Conservation (phyloP, 768 basidiomycete species). For the Hydnum rufescens region DNA sequence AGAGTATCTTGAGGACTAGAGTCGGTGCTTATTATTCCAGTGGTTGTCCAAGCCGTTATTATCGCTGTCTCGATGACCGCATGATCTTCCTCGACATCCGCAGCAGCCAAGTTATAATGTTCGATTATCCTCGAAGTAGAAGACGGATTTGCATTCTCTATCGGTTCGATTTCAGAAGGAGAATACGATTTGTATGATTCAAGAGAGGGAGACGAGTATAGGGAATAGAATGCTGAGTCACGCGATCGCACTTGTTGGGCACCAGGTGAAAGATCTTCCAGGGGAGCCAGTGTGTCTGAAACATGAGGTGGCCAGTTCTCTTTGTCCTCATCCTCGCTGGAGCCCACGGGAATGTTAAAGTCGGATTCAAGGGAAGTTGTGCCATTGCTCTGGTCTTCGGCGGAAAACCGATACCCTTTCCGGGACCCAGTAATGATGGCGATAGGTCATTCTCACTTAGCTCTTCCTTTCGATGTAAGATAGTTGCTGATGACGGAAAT, state of each 20-base stretch:
- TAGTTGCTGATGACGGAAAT: no score
- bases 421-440: no score
- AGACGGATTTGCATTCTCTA: not conserved
- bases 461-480: no score
- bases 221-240: not conserved
- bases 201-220: not conserved
- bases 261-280: not conserved
- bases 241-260: not conserved
- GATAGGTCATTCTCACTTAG: no score
- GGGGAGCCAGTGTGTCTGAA: no score
- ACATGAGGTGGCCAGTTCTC: no score
- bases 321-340: no score
- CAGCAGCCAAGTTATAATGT: not conserved
- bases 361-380: not conserved
- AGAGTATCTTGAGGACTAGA: not conserved
- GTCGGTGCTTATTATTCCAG: not conserved
- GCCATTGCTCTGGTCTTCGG: not conserved
- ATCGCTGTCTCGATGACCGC: not conserved
- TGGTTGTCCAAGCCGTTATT: not conserved
- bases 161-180: not conserved
- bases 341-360: not conserved
- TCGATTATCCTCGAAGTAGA: not conserved
- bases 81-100: not conserved
- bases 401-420: no score
- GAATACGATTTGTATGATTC: not conserved